phyloP scores from a whole-genome alignment of 1,284 basidiomycete genomes.

The Sporisorium iseilematis-ciliati region DNA sequence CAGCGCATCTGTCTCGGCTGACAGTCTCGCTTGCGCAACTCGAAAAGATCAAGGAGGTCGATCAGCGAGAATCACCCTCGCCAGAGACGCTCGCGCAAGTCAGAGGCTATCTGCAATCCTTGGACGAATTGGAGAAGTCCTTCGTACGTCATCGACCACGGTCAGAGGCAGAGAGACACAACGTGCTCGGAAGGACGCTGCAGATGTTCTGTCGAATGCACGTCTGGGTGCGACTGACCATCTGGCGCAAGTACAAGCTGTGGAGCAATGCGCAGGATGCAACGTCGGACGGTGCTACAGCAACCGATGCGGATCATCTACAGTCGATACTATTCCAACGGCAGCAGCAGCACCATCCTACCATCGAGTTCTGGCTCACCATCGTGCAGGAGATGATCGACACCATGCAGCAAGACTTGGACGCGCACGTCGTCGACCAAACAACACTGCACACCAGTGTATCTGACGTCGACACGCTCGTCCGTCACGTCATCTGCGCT shows the following conservation, averaged over 20 bases:
- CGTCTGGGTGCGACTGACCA: slow-evolving; percentile 48
- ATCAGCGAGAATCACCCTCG: slow-evolving; percentile 7
- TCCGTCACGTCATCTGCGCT: slow-evolving; percentile 24
- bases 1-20: slow-evolving; percentile 36
- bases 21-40: slow-evolving; percentile 26
- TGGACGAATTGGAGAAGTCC: slow-evolving; percentile 37
- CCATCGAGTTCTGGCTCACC: slow-evolving; percentile 42
- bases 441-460: slow-evolving; percentile 21
- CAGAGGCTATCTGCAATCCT: slow-evolving; percentile 9
- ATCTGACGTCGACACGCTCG: slow-evolving; percentile 37
- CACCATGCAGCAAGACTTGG: slow-evolving; percentile 33
- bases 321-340: slow-evolving; percentile 11
- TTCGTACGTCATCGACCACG: slow-evolving; percentile 45
- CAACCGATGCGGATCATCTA: not conserved
- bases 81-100: slow-evolving; percentile 28
- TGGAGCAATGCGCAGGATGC: slow-evolving; percentile 14
- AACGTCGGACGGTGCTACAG: not conserved
- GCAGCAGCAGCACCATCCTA: slow-evolving; percentile 40
- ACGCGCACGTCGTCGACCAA: slow-evolving; percentile 30
- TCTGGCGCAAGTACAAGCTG: slow-evolving; percentile 50
- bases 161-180: slow-evolving; percentile 31
- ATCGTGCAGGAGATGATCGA: slow-evolving; percentile 34
- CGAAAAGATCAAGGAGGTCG: slow-evolving; percentile 29
- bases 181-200: slow-evolving; percentile 40
- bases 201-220: slow-evolving; percentile 56